Conservation (phyloP, 208 protist species). For the Acanthamoeba royreba region DNA sequence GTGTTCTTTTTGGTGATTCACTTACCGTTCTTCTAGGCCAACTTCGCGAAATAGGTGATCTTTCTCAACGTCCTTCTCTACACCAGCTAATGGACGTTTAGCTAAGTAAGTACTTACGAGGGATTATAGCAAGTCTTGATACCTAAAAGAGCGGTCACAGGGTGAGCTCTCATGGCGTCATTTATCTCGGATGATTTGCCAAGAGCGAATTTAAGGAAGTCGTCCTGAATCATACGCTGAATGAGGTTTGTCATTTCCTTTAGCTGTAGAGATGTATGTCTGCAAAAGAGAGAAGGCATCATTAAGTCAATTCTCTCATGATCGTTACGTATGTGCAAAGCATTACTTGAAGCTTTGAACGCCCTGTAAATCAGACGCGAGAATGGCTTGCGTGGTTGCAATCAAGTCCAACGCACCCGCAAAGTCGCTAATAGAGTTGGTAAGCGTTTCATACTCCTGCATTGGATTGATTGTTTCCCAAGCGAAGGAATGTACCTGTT, state of each 20-base stretch:
- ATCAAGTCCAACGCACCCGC: slow-evolving; percentile 49
- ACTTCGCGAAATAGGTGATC: neutral
- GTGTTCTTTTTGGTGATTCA: neutral
- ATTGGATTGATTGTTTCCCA: neutral
- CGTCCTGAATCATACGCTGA: slow-evolving; percentile 47
- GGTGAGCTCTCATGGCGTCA: neutral
- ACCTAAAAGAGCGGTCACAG: too few relatives aligned
- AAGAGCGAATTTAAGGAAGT: slow-evolving; percentile 25
- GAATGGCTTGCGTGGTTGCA: slow-evolving; percentile 36
- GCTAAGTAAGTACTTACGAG: too few relatives aligned
- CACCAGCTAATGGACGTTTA: neutral
- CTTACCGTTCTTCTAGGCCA: neutral
- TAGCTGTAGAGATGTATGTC: slow-evolving; percentile 35
- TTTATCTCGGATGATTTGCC: neutral
- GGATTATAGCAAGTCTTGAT: too few relatives aligned
- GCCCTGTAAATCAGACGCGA: slow-evolving; percentile 8
- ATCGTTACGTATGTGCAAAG: neutral
- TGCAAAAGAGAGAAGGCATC: neutral
- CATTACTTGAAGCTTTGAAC: slow-evolving; percentile 52
- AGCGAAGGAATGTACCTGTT: neutral
- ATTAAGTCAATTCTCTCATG: too few relatives aligned
- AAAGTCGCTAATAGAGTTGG: neutral
- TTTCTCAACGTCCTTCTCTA: neutral
- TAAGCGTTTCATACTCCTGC: too few relatives aligned
- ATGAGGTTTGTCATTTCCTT: slow-evolving; percentile 48